Percentiles rank a stretch among this genome's conserved stretches.
Evolutionary conservation across 1,284 basidiomycete species (phyloP).

Genomic region (Irpex sp.): DNA sequence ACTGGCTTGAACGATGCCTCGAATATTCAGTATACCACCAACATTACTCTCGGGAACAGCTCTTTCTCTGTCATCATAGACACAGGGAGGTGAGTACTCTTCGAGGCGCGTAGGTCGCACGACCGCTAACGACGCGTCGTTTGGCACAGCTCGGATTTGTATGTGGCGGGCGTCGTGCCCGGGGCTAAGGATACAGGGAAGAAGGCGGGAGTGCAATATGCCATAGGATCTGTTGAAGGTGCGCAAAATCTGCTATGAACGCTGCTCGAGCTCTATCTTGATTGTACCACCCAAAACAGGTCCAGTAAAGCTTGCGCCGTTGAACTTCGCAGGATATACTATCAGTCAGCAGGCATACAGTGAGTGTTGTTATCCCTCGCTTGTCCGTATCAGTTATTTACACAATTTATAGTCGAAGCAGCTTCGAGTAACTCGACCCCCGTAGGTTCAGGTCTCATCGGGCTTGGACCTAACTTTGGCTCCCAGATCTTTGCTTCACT

Average conservation of each 20-base stretch:
- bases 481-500: conserved; percentile 25
- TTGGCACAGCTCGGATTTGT: conserved; percentile 46
- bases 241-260: conserved; percentile 15
- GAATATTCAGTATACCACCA: conserved; percentile 47
- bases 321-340: conserved; percentile 50
- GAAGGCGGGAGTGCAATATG: conserved; percentile 41
- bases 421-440: conserved; percentile 23
- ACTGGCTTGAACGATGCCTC: conserved; percentile 5
- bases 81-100: conserved; percentile 53
- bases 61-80: conserved; percentile 50
- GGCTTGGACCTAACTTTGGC: conserved; percentile 32
- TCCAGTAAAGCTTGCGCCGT: conserved; percentile 43
- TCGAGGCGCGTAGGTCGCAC: not conserved
- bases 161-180: conserved; percentile 46
- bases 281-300: conserved; percentile 26
- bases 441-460: conserved; percentile 31
- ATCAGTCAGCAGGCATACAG: conserved; percentile 50
- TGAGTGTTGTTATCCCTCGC: not conserved
- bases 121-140: not conserved
- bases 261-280: not conserved
- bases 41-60: conserved; percentile 46
- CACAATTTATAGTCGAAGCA: conserved; percentile 4
- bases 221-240: conserved; percentile 42
- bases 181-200: conserved; percentile 37
- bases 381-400: not conserved